Conservation (phyloP, 2,329 filamentous ascomycete genomes). For the Dryadomyces quercivorus region DNA sequence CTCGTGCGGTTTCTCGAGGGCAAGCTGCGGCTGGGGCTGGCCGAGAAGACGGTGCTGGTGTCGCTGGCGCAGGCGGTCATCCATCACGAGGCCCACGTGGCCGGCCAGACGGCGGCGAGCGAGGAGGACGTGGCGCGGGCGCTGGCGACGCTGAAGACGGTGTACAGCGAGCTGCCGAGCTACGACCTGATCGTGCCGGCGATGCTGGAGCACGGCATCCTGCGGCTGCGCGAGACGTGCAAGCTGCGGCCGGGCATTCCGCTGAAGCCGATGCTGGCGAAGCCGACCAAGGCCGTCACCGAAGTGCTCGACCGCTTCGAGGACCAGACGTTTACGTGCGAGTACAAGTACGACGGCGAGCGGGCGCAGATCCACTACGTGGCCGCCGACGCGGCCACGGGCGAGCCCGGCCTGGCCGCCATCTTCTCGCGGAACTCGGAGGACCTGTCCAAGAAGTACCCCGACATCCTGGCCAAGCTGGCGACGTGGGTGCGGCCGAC, state of each 20-base stretch:
- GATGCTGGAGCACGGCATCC: slow-evolving; percentile 76
- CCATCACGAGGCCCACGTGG: slow-evolving; percentile 61
- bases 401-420: slow-evolving; percentile 62
- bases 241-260: slow-evolving; percentile 89
- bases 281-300: slow-evolving; percentile 95
- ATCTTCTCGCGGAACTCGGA: slow-evolving; percentile 98
- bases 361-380: slow-evolving; percentile 98
- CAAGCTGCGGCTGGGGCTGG: slow-evolving; percentile 81
- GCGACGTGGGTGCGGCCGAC: slow-evolving; percentile 79
- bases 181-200: slow-evolving; percentile 92
- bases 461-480: slow-evolving; percentile 82
- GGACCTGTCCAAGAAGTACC: slow-evolving; percentile 94
- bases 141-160: slow-evolving; percentile 75
- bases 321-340: slow-evolving; percentile 88
- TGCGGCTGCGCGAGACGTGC: slow-evolving; percentile 70
- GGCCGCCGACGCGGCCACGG: slow-evolving; percentile 57
- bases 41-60: slow-evolving; percentile 84
- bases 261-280: slow-evolving; percentile 96
- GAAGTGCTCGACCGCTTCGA: slow-evolving; percentile 96
- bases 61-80: slow-evolving; percentile 83
- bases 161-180: slow-evolving; percentile 88
- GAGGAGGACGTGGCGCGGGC: slow-evolving; percentile 71
- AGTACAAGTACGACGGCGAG: slow-evolving; percentile 98
- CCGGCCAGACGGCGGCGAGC: slow-evolving; percentile 35
- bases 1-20: slow-evolving; percentile 89